Percentiles rank a stretch among this genome's conserved stretches.
phyloP scores from a whole-genome alignment of 2,329 filamentous ascomycete species.

The Xylariales sp. region DNA sequence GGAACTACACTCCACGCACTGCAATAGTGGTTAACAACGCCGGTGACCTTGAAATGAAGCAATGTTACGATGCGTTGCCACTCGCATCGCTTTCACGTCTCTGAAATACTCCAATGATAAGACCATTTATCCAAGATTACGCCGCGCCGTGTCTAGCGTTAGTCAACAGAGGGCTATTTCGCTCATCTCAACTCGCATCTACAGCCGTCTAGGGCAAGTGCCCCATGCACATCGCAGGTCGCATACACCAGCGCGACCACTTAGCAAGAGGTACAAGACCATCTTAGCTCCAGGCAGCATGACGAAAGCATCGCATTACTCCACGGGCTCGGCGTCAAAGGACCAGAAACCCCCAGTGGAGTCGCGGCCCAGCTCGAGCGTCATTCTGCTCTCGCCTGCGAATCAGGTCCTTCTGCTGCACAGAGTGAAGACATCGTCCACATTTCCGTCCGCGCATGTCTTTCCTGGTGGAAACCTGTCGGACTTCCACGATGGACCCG shows the following conservation, averaged over 20 bases:
- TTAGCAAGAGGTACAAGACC: no score
- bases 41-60: neutral
- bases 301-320: constrained; percentile 5
- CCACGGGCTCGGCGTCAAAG: constrained; percentile 12
- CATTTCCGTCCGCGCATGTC: constrained; percentile 89
- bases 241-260: no score
- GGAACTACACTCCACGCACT: no score
- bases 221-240: no score
- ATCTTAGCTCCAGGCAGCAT: neutral
- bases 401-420: constrained; percentile 88
- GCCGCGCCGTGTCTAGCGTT: no score
- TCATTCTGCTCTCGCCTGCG: constrained; percentile 77
- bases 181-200: no score
- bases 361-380: constrained; percentile 48
- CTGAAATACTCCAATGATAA: no score
- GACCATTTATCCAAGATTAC: no score
- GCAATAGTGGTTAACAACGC: no score
- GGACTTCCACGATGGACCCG: constrained; percentile 65
- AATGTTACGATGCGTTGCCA: constrained; percentile 1
- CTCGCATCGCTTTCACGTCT: neutral
- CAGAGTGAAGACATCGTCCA: constrained; percentile 73
- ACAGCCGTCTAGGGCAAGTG: no score
- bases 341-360: constrained; percentile 29
- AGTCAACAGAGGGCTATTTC: no score
- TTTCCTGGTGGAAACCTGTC: constrained; percentile 90